Base-by-base conservation (phyloP, 192 early-diverging fungal species). In the Rhizoclosmatium globosum region DNA sequence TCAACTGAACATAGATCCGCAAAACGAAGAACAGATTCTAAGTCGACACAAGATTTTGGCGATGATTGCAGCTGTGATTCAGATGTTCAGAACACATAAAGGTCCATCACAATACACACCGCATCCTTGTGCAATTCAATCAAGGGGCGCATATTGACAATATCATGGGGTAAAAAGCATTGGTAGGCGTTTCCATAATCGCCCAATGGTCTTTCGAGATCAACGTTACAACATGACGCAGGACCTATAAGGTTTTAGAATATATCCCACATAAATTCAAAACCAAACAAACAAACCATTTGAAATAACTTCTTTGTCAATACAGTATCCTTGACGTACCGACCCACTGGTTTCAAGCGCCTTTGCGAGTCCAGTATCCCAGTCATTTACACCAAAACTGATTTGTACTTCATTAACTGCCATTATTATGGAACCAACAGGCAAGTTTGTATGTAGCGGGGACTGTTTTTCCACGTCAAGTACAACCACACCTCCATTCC, bases 151-250 rank as follows among this genome's bases (percentile, higher is more conserved):
- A 38, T 23, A 31, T 50, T 38, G 3, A 76, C 74, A 38, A 15
- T 17, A 39, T 76, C 39, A 39, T 46, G 60, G 13, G 74, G 74
- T 31, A 76, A 81, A 81, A 93, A 92, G 64, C 92, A 93, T 50
- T 87, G 78, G 0, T 74, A 70, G 0, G 64, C 6, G 68, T 86
- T 83, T 7, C 68, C 38, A 11, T 86, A 82, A 56, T 86, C 83
- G 31, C 93, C 91, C 47, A 93, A 90, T 6, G 90, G 91, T 41
- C 74, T 77, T 3, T 84, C 80, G 3, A 59, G 60, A 53, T 83
- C 79, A 44, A 93, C 88, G 13, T 90, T 69, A 74, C 93, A 94
- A 71, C 93, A 93, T 23, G 60, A 31, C 6, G 19, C 82, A 82
- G 0, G 79, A 65, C 9, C 65, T 31, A 82, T 79, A 42, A 43